Conservation (phyloP, 768 basidiomycete genomes). For the Amyloporia xantha region DNA sequence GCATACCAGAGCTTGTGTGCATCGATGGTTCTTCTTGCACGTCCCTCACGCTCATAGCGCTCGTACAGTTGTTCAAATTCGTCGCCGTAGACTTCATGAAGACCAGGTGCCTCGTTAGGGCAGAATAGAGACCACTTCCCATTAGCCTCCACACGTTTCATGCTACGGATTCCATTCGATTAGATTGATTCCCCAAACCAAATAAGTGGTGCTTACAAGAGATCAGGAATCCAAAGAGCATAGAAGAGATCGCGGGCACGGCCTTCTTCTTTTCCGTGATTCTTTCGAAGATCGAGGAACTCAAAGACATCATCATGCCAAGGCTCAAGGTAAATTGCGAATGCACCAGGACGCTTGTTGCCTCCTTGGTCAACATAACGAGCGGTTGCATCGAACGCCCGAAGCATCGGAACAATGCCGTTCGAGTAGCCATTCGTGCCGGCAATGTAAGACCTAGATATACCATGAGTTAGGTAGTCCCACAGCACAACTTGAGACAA, state of each 20-base stretch:
- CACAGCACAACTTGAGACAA: background rate
- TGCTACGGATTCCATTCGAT: constrained; percentile 39
- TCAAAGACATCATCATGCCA: constrained; percentile 99
- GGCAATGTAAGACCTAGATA: constrained; percentile 88
- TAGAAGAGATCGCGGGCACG: constrained; percentile 97
- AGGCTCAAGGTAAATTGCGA: constrained; percentile 97
- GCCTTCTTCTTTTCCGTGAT: constrained; percentile 96
- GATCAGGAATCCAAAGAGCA: constrained; percentile 95
- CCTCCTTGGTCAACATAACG: constrained; percentile 99
- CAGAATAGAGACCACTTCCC: constrained; percentile 96
- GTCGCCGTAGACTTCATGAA: constrained; percentile 82
- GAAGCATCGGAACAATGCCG: constrained; percentile 98
- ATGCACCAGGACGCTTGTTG: constrained; percentile 98
- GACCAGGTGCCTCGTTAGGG: constrained; percentile 89
- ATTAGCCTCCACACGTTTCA: constrained; percentile 92
- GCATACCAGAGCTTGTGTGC: constrained; percentile 99
- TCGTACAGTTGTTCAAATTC: constrained; percentile 86
- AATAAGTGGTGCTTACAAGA: constrained; percentile 59
- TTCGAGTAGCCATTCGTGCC: constrained; percentile 99
- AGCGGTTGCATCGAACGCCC: constrained; percentile 95
- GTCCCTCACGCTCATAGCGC: constrained; percentile 86
- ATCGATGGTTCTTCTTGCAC: constrained; percentile 74
- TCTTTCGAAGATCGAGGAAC: constrained; percentile 96
- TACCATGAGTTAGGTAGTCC: constrained; percentile 6
- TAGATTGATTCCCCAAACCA: constrained; percentile 2